These are phyloP conservation scores for Yamadazyma sp. DNA, from an alignment of 1,139 yeast genomes.

Conservation along the genomic window DNA sequence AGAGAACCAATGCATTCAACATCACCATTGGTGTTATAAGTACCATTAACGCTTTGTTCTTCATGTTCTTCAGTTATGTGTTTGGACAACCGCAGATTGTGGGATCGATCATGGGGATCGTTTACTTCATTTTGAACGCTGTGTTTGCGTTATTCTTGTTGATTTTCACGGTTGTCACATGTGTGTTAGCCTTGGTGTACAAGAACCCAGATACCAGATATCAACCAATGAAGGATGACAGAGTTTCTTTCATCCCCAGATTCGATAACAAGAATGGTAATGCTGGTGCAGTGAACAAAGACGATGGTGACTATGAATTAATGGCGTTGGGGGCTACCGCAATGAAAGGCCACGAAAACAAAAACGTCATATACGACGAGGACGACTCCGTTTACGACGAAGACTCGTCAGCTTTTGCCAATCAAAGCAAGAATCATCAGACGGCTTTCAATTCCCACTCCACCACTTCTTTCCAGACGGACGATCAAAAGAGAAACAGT, in stretches of 20 bases:
- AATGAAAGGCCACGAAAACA: slow-evolving; percentile 70
- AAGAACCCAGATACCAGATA: slow-evolving; percentile 95
- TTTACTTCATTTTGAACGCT: slow-evolving; percentile 89
- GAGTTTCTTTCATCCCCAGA: slow-evolving; percentile 80
- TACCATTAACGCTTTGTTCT: slow-evolving; percentile 79
- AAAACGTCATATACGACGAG: slow-evolving; percentile 29
- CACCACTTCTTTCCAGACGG: slow-evolving; percentile 9
- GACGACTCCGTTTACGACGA: slow-evolving; percentile 39
- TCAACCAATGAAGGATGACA: slow-evolving; percentile 95
- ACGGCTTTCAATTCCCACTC: slow-evolving; percentile 11
- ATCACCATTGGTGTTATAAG: slow-evolving; percentile 80
- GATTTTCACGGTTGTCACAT: slow-evolving; percentile 82
- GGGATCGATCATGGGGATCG: slow-evolving; percentile 88
- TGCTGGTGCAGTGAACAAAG: slow-evolving; percentile 27
- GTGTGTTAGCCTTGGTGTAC: slow-evolving; percentile 78
- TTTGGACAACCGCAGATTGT: slow-evolving; percentile 85
- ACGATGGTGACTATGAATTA: slow-evolving; percentile 69
- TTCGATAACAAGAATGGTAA: slow-evolving; percentile 46
- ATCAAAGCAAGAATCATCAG: slow-evolving; percentile 11
- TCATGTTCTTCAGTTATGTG: slow-evolving; percentile 82
- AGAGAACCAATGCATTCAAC: slow-evolving; percentile 88
- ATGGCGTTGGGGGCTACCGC: slow-evolving; percentile 90
- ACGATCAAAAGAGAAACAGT: slow-evolving; percentile 31
- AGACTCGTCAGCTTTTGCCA: slow-evolving; percentile 21
- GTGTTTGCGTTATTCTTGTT: slow-evolving; percentile 80